Conservation (phyloP, 768 basidiomycete genomes). For the Gymnopilus junonius region DNA sequence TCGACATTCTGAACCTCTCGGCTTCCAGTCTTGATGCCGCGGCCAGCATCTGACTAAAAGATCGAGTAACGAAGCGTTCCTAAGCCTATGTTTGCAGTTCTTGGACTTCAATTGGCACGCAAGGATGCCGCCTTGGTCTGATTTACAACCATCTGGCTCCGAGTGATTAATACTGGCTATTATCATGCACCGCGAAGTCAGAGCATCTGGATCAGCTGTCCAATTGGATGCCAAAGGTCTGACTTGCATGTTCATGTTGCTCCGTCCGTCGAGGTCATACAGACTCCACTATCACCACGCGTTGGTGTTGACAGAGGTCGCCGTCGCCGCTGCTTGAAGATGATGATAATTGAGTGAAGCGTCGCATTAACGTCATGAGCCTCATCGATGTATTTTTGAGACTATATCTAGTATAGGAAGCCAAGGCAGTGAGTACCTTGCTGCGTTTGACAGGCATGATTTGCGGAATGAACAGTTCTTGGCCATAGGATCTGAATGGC, state of each 20-base stretch:
- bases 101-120: background rate
- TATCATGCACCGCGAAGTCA: constrained; percentile 13
- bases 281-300: constrained; percentile 14
- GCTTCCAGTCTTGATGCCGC: background rate
- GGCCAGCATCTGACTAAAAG: background rate
- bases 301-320: background rate
- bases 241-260: constrained; percentile 7
- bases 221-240: constrained; percentile 4
- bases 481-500: background rate
- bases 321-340: constrained; percentile 9
- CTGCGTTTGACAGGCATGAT: background rate
- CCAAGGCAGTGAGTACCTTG: background rate
- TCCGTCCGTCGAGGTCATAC: constrained; percentile 17
- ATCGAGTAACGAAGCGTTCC: background rate
- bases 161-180: background rate
- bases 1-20: background rate
- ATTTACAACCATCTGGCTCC: constrained; percentile 4
- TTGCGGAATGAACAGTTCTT: constrained; percentile 1
- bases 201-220: constrained; percentile 11
- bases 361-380: constrained; percentile 2
- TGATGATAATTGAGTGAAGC: background rate
- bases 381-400: constrained; percentile 5
- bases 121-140: background rate
- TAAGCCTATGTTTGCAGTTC: background rate
- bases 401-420: constrained; percentile 4